Evolutionary conservation across 179 eudicot genomes (phyloP), one percentile per base, ranked within the genome.

Genomic region (Camellia oleifera): DNA sequence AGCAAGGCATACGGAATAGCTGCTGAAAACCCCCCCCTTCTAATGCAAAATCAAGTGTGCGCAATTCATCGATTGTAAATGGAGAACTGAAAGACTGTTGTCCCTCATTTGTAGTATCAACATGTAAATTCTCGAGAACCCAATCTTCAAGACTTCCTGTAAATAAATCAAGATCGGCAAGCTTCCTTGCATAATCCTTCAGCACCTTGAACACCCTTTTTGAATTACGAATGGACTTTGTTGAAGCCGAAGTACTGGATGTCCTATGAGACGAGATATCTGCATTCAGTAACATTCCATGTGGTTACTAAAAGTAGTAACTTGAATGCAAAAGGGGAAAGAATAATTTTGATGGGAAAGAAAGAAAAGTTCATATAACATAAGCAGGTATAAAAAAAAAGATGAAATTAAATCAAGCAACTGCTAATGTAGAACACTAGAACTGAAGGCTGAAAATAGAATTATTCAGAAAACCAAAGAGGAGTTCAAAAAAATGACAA

Each of bases 1-100:
- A 87, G 83, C 87, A 84, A 70, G 97, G 97, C 97, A 93, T 93
- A 10, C 97, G 92, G 54, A 89, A 88, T 69, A 93, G 88, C 81
- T 93, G 97, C 84, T 90, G 94, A 78, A 93, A 90, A 78, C 83
- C 80, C 62, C 90, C 83, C 60, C 88, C 92, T 67, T 93, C 97
- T 85, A 93, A 80, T 74, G 97, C 97, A 76, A 75, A 92, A 83
- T 93, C 97, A 69, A 93, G 90, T 67, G 85, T 85, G 6, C 85
- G 90, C 45, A 93, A 85, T 72, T 93, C 97, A 48, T 93, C 94
- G 9, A 86, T 85, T 52, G 77, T 82, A 79, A 93, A 93, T 69
- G 96, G 96, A 4, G 92, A 89, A 67, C 81, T 82, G 80, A 90
- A 89, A 26, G 81, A 84, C 9, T 86, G 89, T 7, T 86, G 89